Evolutionary conservation across 2,329 filamentous ascomycete species (phyloP).

Genomic region (Onygenales sp.): DNA sequence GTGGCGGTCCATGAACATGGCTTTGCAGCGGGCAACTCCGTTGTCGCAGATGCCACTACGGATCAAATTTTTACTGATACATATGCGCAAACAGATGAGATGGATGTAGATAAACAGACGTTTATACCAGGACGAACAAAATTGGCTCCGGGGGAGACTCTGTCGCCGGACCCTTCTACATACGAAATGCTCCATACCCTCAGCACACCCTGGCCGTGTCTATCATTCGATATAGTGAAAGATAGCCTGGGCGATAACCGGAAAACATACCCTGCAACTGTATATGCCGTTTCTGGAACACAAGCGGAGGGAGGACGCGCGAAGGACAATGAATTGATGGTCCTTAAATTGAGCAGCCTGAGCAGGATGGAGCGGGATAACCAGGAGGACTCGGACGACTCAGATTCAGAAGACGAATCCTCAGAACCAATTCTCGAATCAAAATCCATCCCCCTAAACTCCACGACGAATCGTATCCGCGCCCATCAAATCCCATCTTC

Average conservation of each 20-base stretch:
- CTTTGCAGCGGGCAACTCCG: conserved; percentile 13
- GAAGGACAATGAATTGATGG: conserved; percentile 86
- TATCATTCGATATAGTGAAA: conserved; percentile 86
- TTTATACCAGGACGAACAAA: conserved; percentile 94
- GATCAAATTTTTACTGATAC: conserved; percentile 10
- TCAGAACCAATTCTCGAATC: conserved; percentile 89
- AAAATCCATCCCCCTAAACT: conserved; percentile 73
- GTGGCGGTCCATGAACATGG: conserved; percentile 16
- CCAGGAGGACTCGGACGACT: conserved; percentile 49
- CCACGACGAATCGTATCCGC: conserved; percentile 90
- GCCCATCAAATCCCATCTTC: conserved; percentile 67
- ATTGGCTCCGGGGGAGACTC: conserved; percentile 79
- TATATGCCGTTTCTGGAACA: conserved; percentile 90
- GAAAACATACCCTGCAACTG: conserved; percentile 86
- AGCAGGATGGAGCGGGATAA: conserved; percentile 71
- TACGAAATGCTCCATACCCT: conserved; percentile 97
- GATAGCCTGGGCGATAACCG: conserved; percentile 82
- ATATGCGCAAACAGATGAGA: conserved; percentile 50
- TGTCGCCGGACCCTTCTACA: conserved; percentile 83
- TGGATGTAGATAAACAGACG: conserved; percentile 88
- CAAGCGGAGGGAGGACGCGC: conserved; percentile 69
- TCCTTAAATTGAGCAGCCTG: conserved; percentile 91
- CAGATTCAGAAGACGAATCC: conserved; percentile 50
- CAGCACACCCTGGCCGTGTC: conserved; percentile 90
- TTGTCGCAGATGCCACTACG: not conserved